Base-by-base conservation (phyloP, 1,284 basidiomycete genomes). In the Peniophora sp. region DNA sequence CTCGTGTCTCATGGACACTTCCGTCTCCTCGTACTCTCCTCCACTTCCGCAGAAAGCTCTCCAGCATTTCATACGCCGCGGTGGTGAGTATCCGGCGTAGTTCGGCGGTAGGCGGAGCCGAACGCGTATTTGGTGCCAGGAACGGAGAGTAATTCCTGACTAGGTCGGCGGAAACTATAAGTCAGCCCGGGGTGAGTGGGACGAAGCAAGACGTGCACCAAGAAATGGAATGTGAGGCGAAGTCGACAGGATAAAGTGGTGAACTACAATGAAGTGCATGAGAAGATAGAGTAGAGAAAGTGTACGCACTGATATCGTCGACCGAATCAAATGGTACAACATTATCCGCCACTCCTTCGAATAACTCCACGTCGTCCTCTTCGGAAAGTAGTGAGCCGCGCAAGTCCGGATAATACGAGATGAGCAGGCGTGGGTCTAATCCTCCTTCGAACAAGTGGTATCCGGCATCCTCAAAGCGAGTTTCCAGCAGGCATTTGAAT, bases 121-220 rank as follows among this genome's bases (percentile, higher is more conserved):
- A 71, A 24, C 76, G 76, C 11, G 85, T 87, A 57, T 83, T 76
- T 15, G 88, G 86, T 43, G 80, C 68, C 57, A 93, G 74, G 67
- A 92, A 84, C 18, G 89, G 90, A 47, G 89, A 89, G 65, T 92
- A 92, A 65, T 92, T 92, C 74, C 78, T 79, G 75, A 91, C 88
- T 88, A 92, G 71, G 79, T 92, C 91, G 62, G 73, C 76, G 68
- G 78, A 76, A 79, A 92, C 89, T 92, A 72, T 58, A 60, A 51
- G 76, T 83, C 72, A 85, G 83, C 82, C 77, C 67, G 54, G 59
- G 58, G 55, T 50, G 60, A 54, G 54, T 53, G 57, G 43, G 51
- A 49, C 55, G 54, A 54, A 50, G 60, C 50, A 48, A 52, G 51
- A 56, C 54, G 59, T 58, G 54, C 60, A 64, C 58, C 37, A 51